Evolutionary conservation across 2,329 filamentous ascomycete genomes (phyloP).

Genomic region (Mycosphaerella sp.): DNA sequence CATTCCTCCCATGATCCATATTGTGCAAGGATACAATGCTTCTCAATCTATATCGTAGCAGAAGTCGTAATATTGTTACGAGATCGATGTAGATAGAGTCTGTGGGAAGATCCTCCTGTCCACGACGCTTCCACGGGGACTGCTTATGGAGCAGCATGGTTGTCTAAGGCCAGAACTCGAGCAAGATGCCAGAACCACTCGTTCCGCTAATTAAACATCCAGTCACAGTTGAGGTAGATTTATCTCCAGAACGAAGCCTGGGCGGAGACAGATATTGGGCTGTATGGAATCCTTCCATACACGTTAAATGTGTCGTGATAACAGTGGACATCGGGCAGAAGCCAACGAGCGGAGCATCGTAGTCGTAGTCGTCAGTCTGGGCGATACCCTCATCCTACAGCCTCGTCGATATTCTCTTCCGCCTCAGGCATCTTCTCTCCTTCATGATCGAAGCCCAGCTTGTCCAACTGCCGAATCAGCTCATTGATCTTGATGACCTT

Average conservation of each 20-base stretch:
- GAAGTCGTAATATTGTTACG: too few species aligned
- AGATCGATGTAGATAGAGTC: too few species aligned
- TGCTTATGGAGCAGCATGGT: too few species aligned
- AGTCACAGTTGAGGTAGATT: slow-evolving; percentile 29
- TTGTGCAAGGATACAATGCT: too few species aligned
- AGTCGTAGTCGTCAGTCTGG: not conserved
- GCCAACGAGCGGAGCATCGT: not conserved
- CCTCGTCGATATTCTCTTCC: not conserved
- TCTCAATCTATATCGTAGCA: too few species aligned
- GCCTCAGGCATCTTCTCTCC: slow-evolving; percentile 51
- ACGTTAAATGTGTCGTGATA: slow-evolving; percentile 24
- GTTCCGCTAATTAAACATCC: slow-evolving; percentile 6
- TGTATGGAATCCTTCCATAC: slow-evolving; percentile 37
- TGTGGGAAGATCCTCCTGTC: too few species aligned
- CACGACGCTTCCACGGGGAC: too few species aligned
- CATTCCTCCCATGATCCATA: too few species aligned
- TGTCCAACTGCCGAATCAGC: slow-evolving; percentile 78
- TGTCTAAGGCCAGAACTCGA: slow-evolving; percentile 21
- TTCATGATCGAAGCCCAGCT: slow-evolving; percentile 74
- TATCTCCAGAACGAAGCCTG: slow-evolving; percentile 39
- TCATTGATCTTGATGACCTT: slow-evolving; percentile 98
- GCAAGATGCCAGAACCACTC: slow-evolving; percentile 9
- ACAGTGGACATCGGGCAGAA: slow-evolving; percentile 23
- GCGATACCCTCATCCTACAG: slow-evolving; percentile 8
- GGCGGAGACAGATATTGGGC: slow-evolving; percentile 40